A percentile compares a stretch with the other conserved stretches of the same genome.
Evolutionary conservation across 1,139 yeast genomes (phyloP).

Genomic region (Protomyces pachydermus): DNA sequence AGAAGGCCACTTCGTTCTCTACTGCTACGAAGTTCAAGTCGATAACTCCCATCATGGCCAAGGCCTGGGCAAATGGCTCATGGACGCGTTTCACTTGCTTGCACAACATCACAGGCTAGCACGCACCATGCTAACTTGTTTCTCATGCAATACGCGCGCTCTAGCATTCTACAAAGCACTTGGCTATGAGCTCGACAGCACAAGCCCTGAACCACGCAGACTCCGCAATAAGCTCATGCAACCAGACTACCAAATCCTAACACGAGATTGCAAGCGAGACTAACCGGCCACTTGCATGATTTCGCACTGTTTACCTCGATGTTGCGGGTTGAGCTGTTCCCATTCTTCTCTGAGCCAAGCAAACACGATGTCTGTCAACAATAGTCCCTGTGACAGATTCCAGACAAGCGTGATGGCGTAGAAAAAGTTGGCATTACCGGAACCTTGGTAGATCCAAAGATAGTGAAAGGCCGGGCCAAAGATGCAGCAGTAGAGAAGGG

Average conservation of each 20-base stretch:
- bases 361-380: slow-evolving; percentile 78
- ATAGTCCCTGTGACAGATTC: slow-evolving; percentile 63
- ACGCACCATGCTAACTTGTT: slow-evolving; percentile 33
- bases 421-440: slow-evolving; percentile 93
- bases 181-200: slow-evolving; percentile 8
- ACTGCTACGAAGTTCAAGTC: slow-evolving; percentile 33
- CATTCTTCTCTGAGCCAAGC: slow-evolving; percentile 66
- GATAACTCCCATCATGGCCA: slow-evolving; percentile 10
- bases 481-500: slow-evolving; percentile 49
- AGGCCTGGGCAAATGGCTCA: slow-evolving; percentile 30
- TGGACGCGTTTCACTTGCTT: slow-evolving; percentile 28
- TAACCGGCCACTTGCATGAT: not conserved
- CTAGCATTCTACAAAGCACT: slow-evolving; percentile 28
- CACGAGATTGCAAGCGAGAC: not conserved
- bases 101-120: slow-evolving; percentile 19
- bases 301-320: not conserved
- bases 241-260: not conserved
- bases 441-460: slow-evolving; percentile 89
- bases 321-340: slow-evolving; percentile 38
- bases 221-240: not conserved
- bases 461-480: slow-evolving; percentile 87
- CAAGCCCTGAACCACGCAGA: not conserved
- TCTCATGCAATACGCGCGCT: slow-evolving; percentile 31
- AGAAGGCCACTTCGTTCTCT: not conserved
- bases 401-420: slow-evolving; percentile 87